Percentiles rank a stretch among this genome's conserved stretches.
These are phyloP conservation scores for Zostera marina DNA, from an alignment of 116 monocot species.

Conservation along the genomic window DNA sequence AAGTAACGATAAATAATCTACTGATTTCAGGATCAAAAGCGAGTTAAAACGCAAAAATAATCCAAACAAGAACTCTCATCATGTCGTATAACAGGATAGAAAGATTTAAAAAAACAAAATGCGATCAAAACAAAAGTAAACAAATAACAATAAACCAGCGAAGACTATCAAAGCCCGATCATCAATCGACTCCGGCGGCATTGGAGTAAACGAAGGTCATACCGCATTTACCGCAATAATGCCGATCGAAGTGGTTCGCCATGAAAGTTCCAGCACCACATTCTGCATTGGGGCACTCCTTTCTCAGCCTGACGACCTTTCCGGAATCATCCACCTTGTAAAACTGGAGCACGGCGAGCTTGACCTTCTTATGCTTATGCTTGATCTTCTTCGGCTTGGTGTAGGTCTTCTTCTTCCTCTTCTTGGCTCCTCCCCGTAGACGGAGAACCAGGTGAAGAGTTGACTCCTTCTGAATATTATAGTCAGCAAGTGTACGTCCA, in stretches of 20 bases:
- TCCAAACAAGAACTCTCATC: too few species aligned
- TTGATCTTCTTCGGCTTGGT: conserved; percentile 26
- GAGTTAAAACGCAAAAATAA: too few species aligned
- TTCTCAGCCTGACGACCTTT: conserved; percentile 15
- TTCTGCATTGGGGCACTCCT: conserved; percentile 20
- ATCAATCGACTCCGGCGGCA: not conserved
- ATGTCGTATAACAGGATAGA: too few species aligned
- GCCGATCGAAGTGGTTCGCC: conserved; percentile 18
- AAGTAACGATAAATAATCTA: too few species aligned
- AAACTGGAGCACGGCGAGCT: conserved; percentile 22
- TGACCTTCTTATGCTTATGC: conserved; percentile 27
- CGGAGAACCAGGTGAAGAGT: conserved; percentile 59
- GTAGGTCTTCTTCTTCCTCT: conserved; percentile 28
- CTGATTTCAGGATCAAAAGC: too few species aligned
- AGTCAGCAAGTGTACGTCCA: conserved; percentile 56
- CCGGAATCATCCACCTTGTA: conserved; percentile 27
- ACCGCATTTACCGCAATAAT: conserved; percentile 22
- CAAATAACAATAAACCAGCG: too few species aligned
- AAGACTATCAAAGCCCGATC: not conserved
- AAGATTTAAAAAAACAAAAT: too few species aligned
- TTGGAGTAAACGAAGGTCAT: conserved; percentile 16
- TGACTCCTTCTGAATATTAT: conserved; percentile 78
- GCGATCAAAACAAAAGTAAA: too few species aligned
- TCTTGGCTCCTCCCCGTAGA: conserved; percentile 21
- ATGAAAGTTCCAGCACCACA: conserved; percentile 24